Conservation (phyloP, 768 basidiomycete species). For the Hericium rajendrae region DNA sequence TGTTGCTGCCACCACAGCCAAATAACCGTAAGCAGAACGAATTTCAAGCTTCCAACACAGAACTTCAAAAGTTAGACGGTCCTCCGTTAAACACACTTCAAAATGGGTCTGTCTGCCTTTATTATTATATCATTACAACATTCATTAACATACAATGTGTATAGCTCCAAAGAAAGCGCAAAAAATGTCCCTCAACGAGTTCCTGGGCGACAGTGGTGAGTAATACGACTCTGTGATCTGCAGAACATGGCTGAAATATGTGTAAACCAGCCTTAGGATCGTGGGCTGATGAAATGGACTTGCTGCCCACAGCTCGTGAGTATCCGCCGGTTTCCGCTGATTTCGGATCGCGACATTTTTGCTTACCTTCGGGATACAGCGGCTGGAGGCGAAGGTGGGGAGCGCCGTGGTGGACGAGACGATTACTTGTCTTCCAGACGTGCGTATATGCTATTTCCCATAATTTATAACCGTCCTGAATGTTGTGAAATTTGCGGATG, state of each 20-base stretch:
- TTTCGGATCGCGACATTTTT: not conserved
- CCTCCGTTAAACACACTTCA: constrained; percentile 8
- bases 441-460: constrained; percentile 26
- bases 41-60: constrained; percentile 8
- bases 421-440: constrained; percentile 57
- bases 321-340: constrained; percentile 12
- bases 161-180: constrained; percentile 88
- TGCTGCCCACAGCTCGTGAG: constrained; percentile 89
- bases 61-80: constrained; percentile 2
- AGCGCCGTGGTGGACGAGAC: constrained; percentile 40
- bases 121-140: not conserved
- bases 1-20: constrained; percentile 3
- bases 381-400: constrained; percentile 54
- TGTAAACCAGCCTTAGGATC: constrained; percentile 63
- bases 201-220: constrained; percentile 81
- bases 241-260: constrained; percentile 6
- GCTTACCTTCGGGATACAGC: constrained; percentile 32
- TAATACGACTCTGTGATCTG: constrained; percentile 16
- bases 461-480: too few relatives aligned
- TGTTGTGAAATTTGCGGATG: not conserved
- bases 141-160: constrained; percentile 4
- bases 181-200: constrained; percentile 89
- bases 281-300: constrained; percentile 99
- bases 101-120: constrained; percentile 22
- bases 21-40: constrained; percentile 16